Evolutionary conservation across 177 flowering plant species (phyloP), one percentile per base, ranked within the genome.

Genomic region (Tripterygium wilfordii): DNA sequence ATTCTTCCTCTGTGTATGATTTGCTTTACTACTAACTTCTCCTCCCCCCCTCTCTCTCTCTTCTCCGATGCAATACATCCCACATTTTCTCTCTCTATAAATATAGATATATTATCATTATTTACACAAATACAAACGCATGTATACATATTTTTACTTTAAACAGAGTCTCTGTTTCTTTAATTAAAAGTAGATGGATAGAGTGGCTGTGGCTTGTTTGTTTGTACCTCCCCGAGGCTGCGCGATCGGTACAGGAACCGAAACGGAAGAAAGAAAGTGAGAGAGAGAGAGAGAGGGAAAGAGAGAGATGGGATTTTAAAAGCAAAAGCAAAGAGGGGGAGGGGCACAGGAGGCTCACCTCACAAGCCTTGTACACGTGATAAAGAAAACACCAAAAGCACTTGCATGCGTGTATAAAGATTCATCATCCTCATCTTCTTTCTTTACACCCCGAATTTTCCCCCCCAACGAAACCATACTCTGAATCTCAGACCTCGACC

Each of bases 341-440:
- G 18, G 30, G 25, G 56, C 48, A n/a, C n/a, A 50, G 54, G 58
- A 51, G 42, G 49, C 10, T 23, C 15, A 46, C 54, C 33, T 53
- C 57, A 33, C 43, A 60, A 67, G 69, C 66, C 77, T 76, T 80
- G 75, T 77, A 71, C 95, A 83, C 83, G 88, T 82, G 95, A 79
- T 83, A 72, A 75, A 77, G 78, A 67, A 80, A 72, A 52, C 72
- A 68, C 71, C 77, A 60, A 72, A 79, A 67, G 67, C 68, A 55
- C 53, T 74, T 82, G 88, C 87, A 76, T 82, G 88, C 84, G 86
- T 79, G 72, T 74, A 67, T 77, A 58, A 67, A 67, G 74, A 64
- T 76, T 75, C 81, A 65, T 60, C 67, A 61, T 63, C 70, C 56
- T 54, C 61, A 61, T 64, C 75, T 36, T 43, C 16, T 27, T 20